Evolutionary conservation across 805 yeast species (phyloP).

Genomic region (Kodamaea jinghongensis): DNA sequence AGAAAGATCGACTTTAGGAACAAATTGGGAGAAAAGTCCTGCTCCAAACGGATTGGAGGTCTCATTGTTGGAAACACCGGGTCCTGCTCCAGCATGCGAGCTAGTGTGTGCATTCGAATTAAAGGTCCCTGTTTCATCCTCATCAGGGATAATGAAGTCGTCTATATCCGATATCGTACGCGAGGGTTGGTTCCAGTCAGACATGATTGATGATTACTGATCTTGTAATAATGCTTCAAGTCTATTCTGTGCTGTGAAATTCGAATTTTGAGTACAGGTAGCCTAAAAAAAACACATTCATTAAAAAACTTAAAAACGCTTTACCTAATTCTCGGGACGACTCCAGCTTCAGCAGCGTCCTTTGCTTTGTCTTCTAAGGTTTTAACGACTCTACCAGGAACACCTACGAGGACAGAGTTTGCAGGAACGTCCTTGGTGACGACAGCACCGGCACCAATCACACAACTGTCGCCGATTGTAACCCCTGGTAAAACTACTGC

Average conservation of each 20-base stretch:
- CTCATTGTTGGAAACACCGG: neutral
- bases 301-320: too few species aligned
- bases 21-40: constrained; percentile 12
- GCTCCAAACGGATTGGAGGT: neutral
- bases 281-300: too few species aligned
- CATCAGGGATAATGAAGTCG: constrained; percentile 40
- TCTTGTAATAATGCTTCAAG: too few species aligned
- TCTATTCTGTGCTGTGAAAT: too few species aligned
- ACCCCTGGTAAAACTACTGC: constrained; percentile 62
- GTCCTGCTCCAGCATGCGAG: constrained; percentile 2
- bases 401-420: constrained; percentile 58
- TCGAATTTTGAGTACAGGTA: too few species aligned
- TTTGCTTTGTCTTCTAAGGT: constrained; percentile 16
- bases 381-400: constrained; percentile 52
- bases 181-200: constrained; percentile 13
- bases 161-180: constrained; percentile 19
- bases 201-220: constrained; percentile 1
- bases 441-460: constrained; percentile 67
- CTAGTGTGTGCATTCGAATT: constrained; percentile 37
- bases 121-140: constrained; percentile 22
- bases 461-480: constrained; percentile 57
- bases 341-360: constrained; percentile 6
- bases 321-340: neutral
- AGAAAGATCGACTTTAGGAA: constrained; percentile 37
- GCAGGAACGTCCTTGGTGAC: constrained; percentile 58